Evolutionary conservation across 371 early-diverging fungal genomes (phyloP), one percentile per base, ranked within the genome.

Genomic region (Conidiobolus incongruus): DNA sequence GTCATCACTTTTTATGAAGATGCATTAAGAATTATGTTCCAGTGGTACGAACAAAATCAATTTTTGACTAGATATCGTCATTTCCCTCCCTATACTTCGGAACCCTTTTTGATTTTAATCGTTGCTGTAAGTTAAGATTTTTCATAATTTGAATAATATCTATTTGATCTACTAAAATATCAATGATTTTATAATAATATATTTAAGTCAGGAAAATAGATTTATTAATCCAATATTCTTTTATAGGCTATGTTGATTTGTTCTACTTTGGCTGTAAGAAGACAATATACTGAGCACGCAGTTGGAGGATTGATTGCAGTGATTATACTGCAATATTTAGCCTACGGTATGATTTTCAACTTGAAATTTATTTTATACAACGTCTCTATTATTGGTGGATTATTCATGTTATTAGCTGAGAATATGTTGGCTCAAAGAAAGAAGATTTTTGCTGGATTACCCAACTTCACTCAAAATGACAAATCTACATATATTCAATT

Each of bases 1-100:
- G 86, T 94, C 26, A 89, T 83, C 35, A 94, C 95, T 19, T 94
- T 92, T 65, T 58, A 88, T 41, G 95, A 93, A 59, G 95, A 93
- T 60, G 71, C 92, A 2, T 52, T 91, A 28, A 73, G 94, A 37
- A 87, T 93, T 45, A 49, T 69, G 38, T 67, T 77, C 37, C 90
- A 91, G 53, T 92, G 88, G 77, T 49, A 56, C 37, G 87, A 88
- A 52, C 92, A 94, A 65, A 57, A 80, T 20, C 65, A 58, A 44
- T 94, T 73, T 57, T 66, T 94, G 54, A 62, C 78, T 43, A 59
- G 71, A 38, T 65, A 72, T 49, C 73, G 86, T 44, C 67, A 75
- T 37, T 84, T 93, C 53, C 80, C 81, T 1, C 63, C 61, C 54
- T 71, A 72, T 10, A 15, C 79, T 19, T 74, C 82, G 47, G 80